Conservation (phyloP, 2,329 filamentous ascomycete species). For the Trichoderma afroharzianum region DNA sequence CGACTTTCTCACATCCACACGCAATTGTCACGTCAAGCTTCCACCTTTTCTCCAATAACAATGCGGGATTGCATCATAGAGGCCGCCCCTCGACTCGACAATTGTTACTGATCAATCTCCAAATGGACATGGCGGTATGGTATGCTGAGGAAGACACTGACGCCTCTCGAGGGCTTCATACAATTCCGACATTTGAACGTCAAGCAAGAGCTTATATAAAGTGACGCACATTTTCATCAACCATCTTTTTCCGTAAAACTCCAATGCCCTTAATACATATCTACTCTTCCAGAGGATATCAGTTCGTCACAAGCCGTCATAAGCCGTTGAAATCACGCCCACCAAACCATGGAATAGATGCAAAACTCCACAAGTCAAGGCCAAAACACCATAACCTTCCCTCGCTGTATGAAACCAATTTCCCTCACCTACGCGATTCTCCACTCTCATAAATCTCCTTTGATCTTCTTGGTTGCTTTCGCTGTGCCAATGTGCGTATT, state of each 20-base stretch:
- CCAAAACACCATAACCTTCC: background rate
- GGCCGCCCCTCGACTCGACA: background rate
- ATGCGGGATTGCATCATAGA: background rate
- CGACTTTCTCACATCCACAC: background rate
- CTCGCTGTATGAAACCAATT: background rate
- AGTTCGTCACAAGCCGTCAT: background rate
- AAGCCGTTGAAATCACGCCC: conserved; percentile 16
- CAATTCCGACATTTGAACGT: background rate
- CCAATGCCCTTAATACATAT: conserved; percentile 5
- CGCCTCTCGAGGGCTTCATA: background rate
- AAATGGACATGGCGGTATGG: background rate
- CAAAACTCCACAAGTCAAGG: conserved; percentile 10
- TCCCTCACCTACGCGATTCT: background rate
- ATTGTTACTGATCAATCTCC: background rate
- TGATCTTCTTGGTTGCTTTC: conserved; percentile 66
- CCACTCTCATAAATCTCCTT: conserved; percentile 32
- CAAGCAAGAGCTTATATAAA: background rate
- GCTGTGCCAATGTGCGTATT: conserved; percentile 92
- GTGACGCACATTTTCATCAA: conserved; percentile 4
- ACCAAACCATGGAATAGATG: conserved; percentile 10
- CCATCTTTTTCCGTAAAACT: conserved; percentile 4
- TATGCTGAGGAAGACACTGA: background rate
- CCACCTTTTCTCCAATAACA: background rate
- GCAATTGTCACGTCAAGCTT: background rate
- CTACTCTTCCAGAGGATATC: conserved; percentile 5